Evolutionary conservation across 2,329 filamentous ascomycete species (phyloP).

Genomic region (Aspergillus ochraceus): DNA sequence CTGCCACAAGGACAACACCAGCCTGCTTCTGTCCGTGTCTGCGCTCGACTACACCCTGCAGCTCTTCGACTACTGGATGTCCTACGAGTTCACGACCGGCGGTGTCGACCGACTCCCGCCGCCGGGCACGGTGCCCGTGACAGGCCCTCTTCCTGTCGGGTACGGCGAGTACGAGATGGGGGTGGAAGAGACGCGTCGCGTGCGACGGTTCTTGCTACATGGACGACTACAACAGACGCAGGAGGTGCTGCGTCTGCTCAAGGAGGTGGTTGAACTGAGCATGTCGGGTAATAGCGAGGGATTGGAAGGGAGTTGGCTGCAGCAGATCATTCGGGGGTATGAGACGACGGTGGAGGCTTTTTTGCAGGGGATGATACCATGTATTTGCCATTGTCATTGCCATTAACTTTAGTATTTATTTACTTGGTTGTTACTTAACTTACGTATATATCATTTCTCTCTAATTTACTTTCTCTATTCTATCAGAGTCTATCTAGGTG

Average conservation of each 20-base stretch:
- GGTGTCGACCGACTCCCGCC: neutral
- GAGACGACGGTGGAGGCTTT: slow-evolving; percentile 31
- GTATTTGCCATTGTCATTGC: slow-evolving; percentile 24
- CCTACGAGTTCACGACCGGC: slow-evolving; percentile 19
- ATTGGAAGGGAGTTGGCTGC: slow-evolving; percentile 22
- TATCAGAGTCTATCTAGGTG: too few species aligned
- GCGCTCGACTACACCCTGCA: slow-evolving; percentile 33
- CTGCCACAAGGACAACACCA: slow-evolving; percentile 32
- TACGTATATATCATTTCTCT: slow-evolving; percentile 6
- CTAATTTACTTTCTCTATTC: too few species aligned
- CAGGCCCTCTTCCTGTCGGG: slow-evolving; percentile 11
- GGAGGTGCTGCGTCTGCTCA: slow-evolving; percentile 26
- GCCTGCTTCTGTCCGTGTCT: slow-evolving; percentile 30
- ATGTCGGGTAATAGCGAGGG: slow-evolving; percentile 3
- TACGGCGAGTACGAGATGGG: slow-evolving; percentile 35
- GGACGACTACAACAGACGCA: slow-evolving; percentile 29
- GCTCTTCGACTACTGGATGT: slow-evolving; percentile 33
- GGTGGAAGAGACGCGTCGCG: slow-evolving; percentile 28
- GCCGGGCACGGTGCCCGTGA: slow-evolving; percentile 2
- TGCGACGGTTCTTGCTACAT: slow-evolving; percentile 29
- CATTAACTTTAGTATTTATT: neutral
- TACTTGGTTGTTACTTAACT: too few species aligned
- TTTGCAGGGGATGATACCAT: slow-evolving; percentile 27
- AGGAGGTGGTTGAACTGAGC: slow-evolving; percentile 16
- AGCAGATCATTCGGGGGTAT: slow-evolving; percentile 29